Percentiles rank a stretch among this genome's conserved stretches.
Evolutionary conservation across 2,329 filamentous ascomycete genomes (phyloP).

Genomic region (Fusarium drepaniforme): DNA sequence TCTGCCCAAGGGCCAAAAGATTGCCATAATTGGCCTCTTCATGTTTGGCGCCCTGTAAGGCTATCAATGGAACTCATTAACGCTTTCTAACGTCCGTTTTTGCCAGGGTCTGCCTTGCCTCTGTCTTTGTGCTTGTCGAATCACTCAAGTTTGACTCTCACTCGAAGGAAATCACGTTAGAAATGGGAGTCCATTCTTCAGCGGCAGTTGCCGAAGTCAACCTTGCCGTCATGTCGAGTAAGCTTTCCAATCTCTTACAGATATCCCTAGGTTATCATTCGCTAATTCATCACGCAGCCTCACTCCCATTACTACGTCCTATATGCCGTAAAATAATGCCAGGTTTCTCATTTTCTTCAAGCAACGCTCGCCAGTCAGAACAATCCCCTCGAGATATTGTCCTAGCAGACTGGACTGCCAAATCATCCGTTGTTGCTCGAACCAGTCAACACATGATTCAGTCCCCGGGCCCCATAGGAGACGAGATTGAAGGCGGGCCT

Average conservation of each 20-base stretch:
- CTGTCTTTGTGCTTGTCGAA: slow-evolving; percentile 40
- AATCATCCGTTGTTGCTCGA: neutral
- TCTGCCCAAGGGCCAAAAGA: slow-evolving; percentile 43
- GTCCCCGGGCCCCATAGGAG: neutral
- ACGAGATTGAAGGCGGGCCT: neutral
- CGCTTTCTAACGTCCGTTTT: neutral
- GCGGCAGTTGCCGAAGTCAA: slow-evolving; percentile 45
- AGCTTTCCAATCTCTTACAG: neutral
- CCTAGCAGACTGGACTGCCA: neutral
- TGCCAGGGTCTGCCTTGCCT: slow-evolving; percentile 36
- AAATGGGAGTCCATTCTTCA: slow-evolving; percentile 41
- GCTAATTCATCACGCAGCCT: slow-evolving; percentile 10
- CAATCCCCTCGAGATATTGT: neutral
- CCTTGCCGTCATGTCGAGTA: slow-evolving; percentile 44
- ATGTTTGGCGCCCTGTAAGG: slow-evolving; percentile 46
- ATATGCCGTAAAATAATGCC: slow-evolving; percentile 21
- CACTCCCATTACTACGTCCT: slow-evolving; percentile 34
- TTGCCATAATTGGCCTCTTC: slow-evolving; percentile 45
- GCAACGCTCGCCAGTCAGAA: neutral
- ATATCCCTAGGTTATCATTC: accelerated
- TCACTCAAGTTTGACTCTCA: slow-evolving; percentile 28
- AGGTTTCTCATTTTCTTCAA: slow-evolving; percentile 17
- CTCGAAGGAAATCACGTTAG: slow-evolving; percentile 39
- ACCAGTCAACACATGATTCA: neutral
- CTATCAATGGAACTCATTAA: accelerated